Conservation (phyloP, 2,329 filamentous ascomycete species). For the Tolypocladium ovalisporum region DNA sequence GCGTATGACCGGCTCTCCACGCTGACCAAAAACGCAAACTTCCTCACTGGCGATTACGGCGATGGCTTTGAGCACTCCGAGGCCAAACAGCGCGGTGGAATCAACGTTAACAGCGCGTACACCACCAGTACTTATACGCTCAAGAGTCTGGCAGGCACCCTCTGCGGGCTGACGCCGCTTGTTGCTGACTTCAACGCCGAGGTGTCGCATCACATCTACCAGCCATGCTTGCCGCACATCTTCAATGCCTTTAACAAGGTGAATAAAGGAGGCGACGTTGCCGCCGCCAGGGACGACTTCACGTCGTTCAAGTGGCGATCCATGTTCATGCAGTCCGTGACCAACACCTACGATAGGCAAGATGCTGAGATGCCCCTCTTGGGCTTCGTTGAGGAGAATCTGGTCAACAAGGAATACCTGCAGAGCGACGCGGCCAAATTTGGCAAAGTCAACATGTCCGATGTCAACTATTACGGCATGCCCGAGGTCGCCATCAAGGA, state of each 20-base stretch:
- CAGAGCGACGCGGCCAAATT: constrained; percentile 16
- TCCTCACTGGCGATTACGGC: constrained; percentile 21
- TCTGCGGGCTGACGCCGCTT: constrained; percentile 30
- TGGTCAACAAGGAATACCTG: constrained; percentile 17
- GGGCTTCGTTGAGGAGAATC: constrained; percentile 16
- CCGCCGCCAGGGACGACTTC: constrained; percentile 6
- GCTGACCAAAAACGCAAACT: constrained; percentile 19
- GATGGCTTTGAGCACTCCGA: constrained; percentile 20
- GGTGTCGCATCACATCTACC: constrained; percentile 29
- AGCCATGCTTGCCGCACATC: constrained; percentile 32
- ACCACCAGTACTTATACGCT: constrained; percentile 32
- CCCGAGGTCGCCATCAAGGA: constrained; percentile 19
- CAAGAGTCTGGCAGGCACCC: constrained; percentile 28
- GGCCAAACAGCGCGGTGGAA: constrained; percentile 21
- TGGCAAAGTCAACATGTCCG: constrained; percentile 14
- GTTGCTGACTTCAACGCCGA: constrained; percentile 33
- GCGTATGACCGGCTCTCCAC: constrained; percentile 15
- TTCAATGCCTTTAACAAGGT: constrained; percentile 20
- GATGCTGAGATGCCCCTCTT: constrained; percentile 17
- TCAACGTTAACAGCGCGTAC: constrained; percentile 26
- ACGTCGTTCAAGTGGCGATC: constrained; percentile 19
- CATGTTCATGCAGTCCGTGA: constrained; percentile 21
- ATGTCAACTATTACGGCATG: constrained; percentile 25
- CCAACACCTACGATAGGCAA: constrained; percentile 22
- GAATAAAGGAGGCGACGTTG: not conserved